Evolutionary conservation across 2,329 filamentous ascomycete species (phyloP), one percentile per base, ranked within the genome.

Genomic region (Ophiostoma sp.): DNA sequence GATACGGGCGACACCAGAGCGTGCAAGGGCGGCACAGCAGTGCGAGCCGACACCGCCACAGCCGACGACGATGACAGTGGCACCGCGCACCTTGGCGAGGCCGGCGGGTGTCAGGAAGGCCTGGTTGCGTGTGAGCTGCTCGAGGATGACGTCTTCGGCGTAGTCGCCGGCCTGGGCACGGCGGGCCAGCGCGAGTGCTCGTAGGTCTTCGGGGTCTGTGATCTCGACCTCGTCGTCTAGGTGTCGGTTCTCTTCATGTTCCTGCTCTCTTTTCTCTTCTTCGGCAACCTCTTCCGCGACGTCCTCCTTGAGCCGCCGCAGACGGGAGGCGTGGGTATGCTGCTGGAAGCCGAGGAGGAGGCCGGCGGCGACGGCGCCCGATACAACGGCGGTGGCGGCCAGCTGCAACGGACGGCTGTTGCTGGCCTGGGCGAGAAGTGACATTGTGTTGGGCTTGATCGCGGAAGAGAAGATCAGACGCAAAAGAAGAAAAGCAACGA

Each of bases 31-130:
- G 1, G 93, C 89, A 4, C 89, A 86, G 71, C 92, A 93, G 80
- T 99, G 96, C 6, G 93, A 97, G 63, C 95, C 95, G 5, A 99
- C 95, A 58, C 95, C 95, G 71, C 95, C 95, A 73, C 93, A 94
- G 4, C 95, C 95, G 11, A 99, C 93, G 1, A 99, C 86, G 52
- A 98, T 84, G 64, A 99, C 86, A 75, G 96, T 96, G 0, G 94
- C 86, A 64, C 85, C 83, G 12, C 94, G 90, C 42, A 99, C 85
- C 75, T 90, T 92, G 16, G 83, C 81, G 11, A 99, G 85, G 0
- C 95, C 95, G 7, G 88, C 88, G 42, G 94, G 88, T 14, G 86
- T 92, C 11, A 99, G 86, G 76, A 99, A 99, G 42, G 95, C 93
- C 67, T 91, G 87, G 77, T 97, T 98, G 65, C 95, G 89, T 1